Evolutionary conservation across 257 asterid species (phyloP), one percentile per base, ranked within the genome.

Genomic region (Nyctanthes arbortristis): DNA sequence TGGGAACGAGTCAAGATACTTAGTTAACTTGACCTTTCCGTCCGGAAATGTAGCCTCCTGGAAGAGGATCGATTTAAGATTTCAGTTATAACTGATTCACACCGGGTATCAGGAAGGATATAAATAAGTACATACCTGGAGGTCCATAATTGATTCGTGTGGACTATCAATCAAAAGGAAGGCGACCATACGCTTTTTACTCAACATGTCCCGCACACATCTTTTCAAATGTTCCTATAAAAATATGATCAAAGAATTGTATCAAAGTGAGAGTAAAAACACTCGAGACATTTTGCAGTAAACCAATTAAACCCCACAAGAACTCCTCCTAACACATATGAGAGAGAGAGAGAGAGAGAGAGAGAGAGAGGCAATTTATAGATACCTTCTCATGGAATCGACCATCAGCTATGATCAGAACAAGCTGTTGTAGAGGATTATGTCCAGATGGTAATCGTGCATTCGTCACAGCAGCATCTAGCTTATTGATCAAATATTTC

Each of bases 371-470:
- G 47, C 28, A 71, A 56, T 27, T 18, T 18, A 7, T 13, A 59
- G 33, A 29, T 82, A 90, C 96, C 96, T 86, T 91, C 89, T 94
- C 97, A 28, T 77, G 91, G 65, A 89, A 86, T 30, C 91, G 87
- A 57, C 97, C 99, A 68, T 94, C 99, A 10, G 97, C 95, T 58
- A 94, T 89, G 64, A 94, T 88, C 71, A 94, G 77, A 67, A 91
- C 97, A 65, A 94, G 97, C 85, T 91, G 99, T 88, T 94, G 93
- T 12, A 94, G 88, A 18, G 99, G 99, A 74, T 85, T 93, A 80
- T 77, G 71, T 28, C 97, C 97, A 33, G 97, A 87, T 31, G 99
- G 97, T 39, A 75, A 75, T 33, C 97, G 89, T 1, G 99, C 89
- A 69, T 74, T 88, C 73, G 66, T 78, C 14, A 76, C 90, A 0